These are phyloP conservation scores for Dipteronia sinensis DNA, from an alignment of 345 rosid genomes.

Conservation along the genomic window DNA sequence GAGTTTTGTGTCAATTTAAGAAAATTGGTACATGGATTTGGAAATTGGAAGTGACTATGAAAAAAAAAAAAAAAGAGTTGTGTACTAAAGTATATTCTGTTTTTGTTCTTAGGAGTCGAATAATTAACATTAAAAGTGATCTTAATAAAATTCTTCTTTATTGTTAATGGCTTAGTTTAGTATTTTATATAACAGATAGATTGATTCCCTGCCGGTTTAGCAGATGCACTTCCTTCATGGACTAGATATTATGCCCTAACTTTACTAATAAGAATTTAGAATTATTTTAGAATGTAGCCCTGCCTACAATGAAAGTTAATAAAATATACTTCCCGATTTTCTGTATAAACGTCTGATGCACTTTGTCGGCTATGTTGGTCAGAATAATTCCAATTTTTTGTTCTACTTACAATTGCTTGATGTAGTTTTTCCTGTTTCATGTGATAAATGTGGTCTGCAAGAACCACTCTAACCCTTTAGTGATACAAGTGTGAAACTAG, in stretches of 20 bases:
- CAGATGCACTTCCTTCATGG: background rate
- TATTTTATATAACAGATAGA: background rate
- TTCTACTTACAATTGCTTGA: too few relatives aligned
- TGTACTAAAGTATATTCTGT: too few relatives aligned
- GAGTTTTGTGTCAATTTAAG: too few relatives aligned
- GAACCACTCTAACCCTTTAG: background rate
- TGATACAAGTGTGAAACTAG: background rate
- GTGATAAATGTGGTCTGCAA: background rate
- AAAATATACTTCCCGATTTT: background rate
- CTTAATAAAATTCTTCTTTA: too few relatives aligned
- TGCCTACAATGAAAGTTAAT: background rate
- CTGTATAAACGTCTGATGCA: background rate
- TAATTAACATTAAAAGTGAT: too few relatives aligned
- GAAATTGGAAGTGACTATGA: too few relatives aligned
- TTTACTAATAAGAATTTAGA: background rate
- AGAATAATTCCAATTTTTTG: too few relatives aligned
- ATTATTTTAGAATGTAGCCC: background rate
- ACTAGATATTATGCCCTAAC: background rate
- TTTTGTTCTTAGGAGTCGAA: too few relatives aligned
- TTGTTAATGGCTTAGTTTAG: too few relatives aligned
- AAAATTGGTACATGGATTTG: too few relatives aligned
- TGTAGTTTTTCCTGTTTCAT: background rate
- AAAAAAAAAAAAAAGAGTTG: too few relatives aligned
- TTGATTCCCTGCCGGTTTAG: background rate
- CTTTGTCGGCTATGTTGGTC: background rate